A percentile compares a stretch with the other conserved stretches of the same genome.
phyloP scores from a whole-genome alignment of 2,329 filamentous ascomycete species.

The Phymatotrichopsis omnivora region DNA sequence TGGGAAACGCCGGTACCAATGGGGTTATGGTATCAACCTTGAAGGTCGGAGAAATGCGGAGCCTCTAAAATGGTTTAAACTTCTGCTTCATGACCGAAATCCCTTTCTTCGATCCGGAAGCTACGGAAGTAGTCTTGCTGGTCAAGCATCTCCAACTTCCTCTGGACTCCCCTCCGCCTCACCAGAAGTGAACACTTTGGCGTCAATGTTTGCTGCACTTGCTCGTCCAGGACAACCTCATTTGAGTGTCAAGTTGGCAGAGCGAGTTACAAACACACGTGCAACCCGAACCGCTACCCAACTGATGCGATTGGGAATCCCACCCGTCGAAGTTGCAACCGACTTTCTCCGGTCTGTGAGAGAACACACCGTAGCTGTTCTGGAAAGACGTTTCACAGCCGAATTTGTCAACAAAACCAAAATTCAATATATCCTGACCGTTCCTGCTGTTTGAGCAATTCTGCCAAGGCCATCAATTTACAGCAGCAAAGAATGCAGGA shows the following conservation, averaged over 20 bases:
- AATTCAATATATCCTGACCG: conserved; percentile 17
- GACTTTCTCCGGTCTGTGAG: conserved; percentile 15
- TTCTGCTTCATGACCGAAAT: conserved; percentile 35
- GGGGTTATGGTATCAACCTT: conserved; percentile 43
- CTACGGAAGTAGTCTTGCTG: too few relatives aligned
- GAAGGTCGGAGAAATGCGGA: too few relatives aligned
- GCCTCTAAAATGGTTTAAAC: conserved; percentile 42
- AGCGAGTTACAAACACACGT: neutral
- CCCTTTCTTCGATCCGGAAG: too few relatives aligned
- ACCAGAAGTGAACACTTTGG: conserved; percentile 3
- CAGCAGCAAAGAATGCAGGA: conserved; percentile 68
- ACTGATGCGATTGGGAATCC: too few relatives aligned
- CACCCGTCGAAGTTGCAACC: conserved; percentile 11
- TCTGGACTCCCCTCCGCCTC: too few relatives aligned
- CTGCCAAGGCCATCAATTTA: conserved; percentile 72
- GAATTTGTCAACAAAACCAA: conserved; percentile 9
- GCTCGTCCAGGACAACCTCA: too few relatives aligned
- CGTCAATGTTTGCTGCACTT: too few relatives aligned
- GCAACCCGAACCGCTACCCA: conserved; percentile 2
- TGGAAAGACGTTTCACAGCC: conserved; percentile 8
- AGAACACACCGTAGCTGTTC: conserved; percentile 5
- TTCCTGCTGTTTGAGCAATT: conserved; percentile 58
- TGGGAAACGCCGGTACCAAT: conserved; percentile 36
- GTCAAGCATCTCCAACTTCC: too few relatives aligned
- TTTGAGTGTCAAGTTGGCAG: too few relatives aligned